These are phyloP conservation scores for Ceratocystiopsis brevicomis DNA, from an alignment of 2,329 filamentous ascomycete genomes.

Conservation along the genomic window DNA sequence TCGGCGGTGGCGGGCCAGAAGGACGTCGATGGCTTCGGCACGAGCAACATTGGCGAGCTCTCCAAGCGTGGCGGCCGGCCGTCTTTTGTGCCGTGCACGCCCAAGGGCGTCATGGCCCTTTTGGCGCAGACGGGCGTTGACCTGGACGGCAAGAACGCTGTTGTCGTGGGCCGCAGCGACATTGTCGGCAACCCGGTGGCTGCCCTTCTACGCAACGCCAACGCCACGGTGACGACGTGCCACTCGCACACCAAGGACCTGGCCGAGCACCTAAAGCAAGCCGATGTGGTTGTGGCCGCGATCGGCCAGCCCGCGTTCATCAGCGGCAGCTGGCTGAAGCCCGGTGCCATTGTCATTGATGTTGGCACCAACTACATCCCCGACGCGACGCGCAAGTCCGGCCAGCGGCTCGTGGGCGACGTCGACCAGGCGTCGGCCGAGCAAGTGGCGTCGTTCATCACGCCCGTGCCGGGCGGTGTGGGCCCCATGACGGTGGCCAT, in stretches of 20 bases:
- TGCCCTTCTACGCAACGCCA: conserved; percentile 83
- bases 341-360: conserved; percentile 87
- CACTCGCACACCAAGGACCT: conserved; percentile 73
- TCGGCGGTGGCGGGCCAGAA: conserved; percentile 84
- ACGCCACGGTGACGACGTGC: conserved; percentile 92
- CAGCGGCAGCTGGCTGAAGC: conserved; percentile 90
- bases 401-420: conserved; percentile 80
- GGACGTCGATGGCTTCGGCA: conserved; percentile 94
- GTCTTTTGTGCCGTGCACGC: conserved; percentile 84
- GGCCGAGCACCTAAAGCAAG: conserved; percentile 54
- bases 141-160: conserved; percentile 74
- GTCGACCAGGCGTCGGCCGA: conserved; percentile 77
- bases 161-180: conserved; percentile 85
- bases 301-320: conserved; percentile 78
- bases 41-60: conserved; percentile 85
- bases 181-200: conserved; percentile 96
- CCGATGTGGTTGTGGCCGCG: conserved; percentile 80
- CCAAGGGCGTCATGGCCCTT: conserved; percentile 90
- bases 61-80: conserved; percentile 86
- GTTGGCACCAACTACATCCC: conserved; percentile 94
- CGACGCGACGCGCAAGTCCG: conserved; percentile 78
- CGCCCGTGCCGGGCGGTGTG: conserved; percentile 88
- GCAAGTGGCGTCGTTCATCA: conserved; percentile 80
- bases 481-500: conserved; percentile 98
- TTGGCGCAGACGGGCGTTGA: conserved; percentile 69